Evolutionary conservation across 495 filamentous ascomycete genomes (phyloP), one percentile per base, ranked within the genome.

Genomic region (Lasiosphaeris hirsuta): DNA sequence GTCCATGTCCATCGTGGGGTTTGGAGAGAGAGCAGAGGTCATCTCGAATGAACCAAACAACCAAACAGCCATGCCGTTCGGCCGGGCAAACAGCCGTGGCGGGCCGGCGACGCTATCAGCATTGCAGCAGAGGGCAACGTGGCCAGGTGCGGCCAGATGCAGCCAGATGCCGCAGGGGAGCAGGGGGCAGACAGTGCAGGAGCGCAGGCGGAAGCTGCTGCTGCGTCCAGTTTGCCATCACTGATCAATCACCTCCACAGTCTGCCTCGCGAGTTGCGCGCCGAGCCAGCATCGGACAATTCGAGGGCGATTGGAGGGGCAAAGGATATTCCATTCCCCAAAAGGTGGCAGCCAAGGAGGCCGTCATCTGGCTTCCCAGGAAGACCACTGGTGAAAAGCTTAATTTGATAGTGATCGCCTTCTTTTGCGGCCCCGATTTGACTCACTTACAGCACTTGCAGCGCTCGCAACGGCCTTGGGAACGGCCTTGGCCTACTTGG

Each of bases 31-130:
- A 30, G 23, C 23, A 30, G 23, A 30, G 23, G 23, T 5, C 23
- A 30, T 30, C 23, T 30, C 23, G 23, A 30, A 30, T 30, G 23
- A 30, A 30, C 23, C 23, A 30, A 30, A 30, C 14, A 30, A 17
- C 47, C 44, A 35, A 40, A 54, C 19, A 23, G 14, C 38, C 52
- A 48, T 47, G 59, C 57, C 57, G 51, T 57, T 63, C 42, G 61
- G 15, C 61, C 61, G 61, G 41, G 42, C 37, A 59, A 57, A 60
- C 58, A 64, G 62, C 62, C 62, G 59, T 55, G 44, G 18, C 62
- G 62, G 62, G 37, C 62, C 62, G 62, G 51, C 51, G 55, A 54
- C 19, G 57, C 57, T 63, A 58, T 63, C 56, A 41, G 30, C 46
- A 17, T 5, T 30, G 23, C n/a, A 30, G 23, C 23, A 30, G 23